Conservation (phyloP, 1,139 yeast species). For the Yamadazyma aaseri region DNA sequence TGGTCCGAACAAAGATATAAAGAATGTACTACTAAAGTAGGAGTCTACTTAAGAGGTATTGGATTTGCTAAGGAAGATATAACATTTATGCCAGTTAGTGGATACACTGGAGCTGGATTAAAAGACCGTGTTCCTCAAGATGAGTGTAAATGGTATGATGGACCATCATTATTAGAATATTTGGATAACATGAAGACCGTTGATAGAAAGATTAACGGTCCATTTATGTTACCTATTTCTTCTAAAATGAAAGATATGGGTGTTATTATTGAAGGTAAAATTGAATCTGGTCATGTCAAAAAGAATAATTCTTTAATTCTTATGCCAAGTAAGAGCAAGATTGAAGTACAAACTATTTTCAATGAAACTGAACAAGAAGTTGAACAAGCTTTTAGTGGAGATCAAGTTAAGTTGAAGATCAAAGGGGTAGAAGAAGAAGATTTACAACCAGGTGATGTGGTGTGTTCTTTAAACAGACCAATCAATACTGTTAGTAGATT, state of each 20-base stretch:
- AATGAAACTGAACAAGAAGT: slow-evolving; percentile 97
- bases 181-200: slow-evolving; percentile 80
- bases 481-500: slow-evolving; percentile 87
- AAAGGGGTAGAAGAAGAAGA: slow-evolving; percentile 98
- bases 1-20: slow-evolving; percentile 97
- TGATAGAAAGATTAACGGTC: slow-evolving; percentile 86
- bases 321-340: slow-evolving; percentile 87
- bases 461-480: slow-evolving; percentile 83
- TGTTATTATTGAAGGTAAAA: slow-evolving; percentile 95
- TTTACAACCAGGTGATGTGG: slow-evolving; percentile 84
- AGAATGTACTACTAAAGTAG: slow-evolving; percentile 87
- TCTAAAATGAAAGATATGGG: slow-evolving; percentile 97
- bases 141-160: slow-evolving; percentile 89
- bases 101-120: slow-evolving; percentile 95
- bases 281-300: slow-evolving; percentile 90
- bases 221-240: slow-evolving; percentile 94
- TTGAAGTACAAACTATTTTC: slow-evolving; percentile 83
- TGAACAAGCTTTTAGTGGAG: slow-evolving; percentile 89
- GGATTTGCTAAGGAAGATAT: slow-evolving; percentile 89
- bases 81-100: slow-evolving; percentile 93
- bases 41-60: slow-evolving; percentile 77
- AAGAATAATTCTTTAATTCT: slow-evolving; percentile 72
- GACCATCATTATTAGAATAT: slow-evolving; percentile 88
- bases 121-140: slow-evolving; percentile 74
- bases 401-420: slow-evolving; percentile 89